phyloP scores from a whole-genome alignment of 805 yeast species.

The Blastobotrys americana region DNA sequence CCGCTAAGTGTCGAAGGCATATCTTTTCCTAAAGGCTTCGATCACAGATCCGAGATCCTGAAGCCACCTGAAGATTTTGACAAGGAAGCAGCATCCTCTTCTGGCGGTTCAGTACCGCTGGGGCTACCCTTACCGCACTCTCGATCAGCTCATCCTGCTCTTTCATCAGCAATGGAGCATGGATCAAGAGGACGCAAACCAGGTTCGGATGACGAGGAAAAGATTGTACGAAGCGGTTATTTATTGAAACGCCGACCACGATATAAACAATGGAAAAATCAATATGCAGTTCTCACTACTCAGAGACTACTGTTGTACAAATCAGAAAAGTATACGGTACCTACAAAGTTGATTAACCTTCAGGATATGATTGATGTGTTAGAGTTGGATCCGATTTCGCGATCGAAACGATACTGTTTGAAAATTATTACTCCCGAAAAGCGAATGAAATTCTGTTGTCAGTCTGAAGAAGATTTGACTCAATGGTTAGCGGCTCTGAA shows the following conservation, averaged over 20 bases:
- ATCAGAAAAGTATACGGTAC: constrained; percentile 20
- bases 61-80: neutral
- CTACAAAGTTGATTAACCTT: constrained; percentile 8
- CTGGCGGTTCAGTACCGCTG: neutral
- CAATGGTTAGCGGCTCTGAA: constrained; percentile 45
- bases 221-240: constrained; percentile 37
- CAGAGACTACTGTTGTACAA: constrained; percentile 38
- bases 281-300: constrained; percentile 40
- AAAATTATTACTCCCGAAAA: constrained; percentile 42
- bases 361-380: constrained; percentile 30
- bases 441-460: constrained; percentile 39
- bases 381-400: constrained; percentile 43
- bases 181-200: neutral
- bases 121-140: neutral
- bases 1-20: neutral
- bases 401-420: constrained; percentile 39
- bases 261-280: constrained; percentile 43
- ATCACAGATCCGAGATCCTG: neutral
- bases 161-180: neutral
- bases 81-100: neutral
- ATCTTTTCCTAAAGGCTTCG: neutral
- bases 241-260: constrained; percentile 36
- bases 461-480: constrained; percentile 40
- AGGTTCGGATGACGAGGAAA: constrained; percentile 25
- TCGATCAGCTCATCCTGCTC: neutral